Percentiles rank a stretch among this genome's conserved stretches.
phyloP scores from a whole-genome alignment of 352 stramenopile genomes.

The Pythium dissotocum region DNA sequence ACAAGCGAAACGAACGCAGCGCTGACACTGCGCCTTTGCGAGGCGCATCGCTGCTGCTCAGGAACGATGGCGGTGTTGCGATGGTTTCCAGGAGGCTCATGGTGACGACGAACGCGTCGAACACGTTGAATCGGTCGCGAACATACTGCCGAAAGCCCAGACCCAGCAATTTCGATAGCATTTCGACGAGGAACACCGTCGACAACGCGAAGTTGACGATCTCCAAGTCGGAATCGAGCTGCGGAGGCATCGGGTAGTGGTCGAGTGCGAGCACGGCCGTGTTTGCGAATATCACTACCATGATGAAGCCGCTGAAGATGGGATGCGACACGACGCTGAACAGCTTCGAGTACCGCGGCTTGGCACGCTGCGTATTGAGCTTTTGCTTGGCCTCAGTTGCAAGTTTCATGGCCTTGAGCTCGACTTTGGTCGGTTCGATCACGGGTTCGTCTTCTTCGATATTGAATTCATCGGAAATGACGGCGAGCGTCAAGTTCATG shows the following conservation, averaged over 20 bases:
- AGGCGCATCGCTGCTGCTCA: constrained; percentile 43
- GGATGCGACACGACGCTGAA: constrained; percentile 63
- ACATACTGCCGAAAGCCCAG: constrained; percentile 77
- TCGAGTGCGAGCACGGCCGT: constrained; percentile 80
- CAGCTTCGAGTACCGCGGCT: constrained; percentile 35
- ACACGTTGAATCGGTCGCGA: constrained; percentile 78
- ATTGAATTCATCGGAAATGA: constrained; percentile 91
- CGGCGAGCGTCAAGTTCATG: constrained; percentile 92
- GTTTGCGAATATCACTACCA: constrained; percentile 84
- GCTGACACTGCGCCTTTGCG: constrained; percentile 78
- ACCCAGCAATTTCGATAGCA: constrained; percentile 84
- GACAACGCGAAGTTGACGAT: constrained; percentile 82
- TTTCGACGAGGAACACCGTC: constrained; percentile 71
- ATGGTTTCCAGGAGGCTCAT: constrained; percentile 73
- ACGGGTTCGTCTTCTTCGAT: constrained; percentile 47
- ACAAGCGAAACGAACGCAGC: constrained; percentile 89
- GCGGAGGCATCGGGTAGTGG: constrained; percentile 69
- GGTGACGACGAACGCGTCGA: constrained; percentile 87
- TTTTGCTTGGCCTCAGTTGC: constrained; percentile 36
- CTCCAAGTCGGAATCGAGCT: constrained; percentile 58
- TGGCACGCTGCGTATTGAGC: constrained; percentile 29
- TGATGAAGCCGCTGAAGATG: constrained; percentile 62
- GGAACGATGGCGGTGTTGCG: constrained; percentile 68
- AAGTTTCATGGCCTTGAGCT: constrained; percentile 42
- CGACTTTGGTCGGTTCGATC: constrained; percentile 22